phyloP scores from a whole-genome alignment of 768 basidiomycete genomes.

The Leccinellum luteum region DNA sequence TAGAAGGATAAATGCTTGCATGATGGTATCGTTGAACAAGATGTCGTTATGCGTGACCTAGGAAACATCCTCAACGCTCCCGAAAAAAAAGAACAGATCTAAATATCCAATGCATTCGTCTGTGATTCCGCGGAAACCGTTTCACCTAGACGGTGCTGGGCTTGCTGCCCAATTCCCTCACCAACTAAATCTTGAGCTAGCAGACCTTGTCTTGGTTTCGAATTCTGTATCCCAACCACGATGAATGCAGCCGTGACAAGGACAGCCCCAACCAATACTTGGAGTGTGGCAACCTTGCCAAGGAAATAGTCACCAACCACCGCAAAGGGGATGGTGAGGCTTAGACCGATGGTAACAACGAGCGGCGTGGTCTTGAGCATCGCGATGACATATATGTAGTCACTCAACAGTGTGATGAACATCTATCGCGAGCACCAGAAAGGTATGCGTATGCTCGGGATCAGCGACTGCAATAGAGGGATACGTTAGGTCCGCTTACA shows the following conservation, averaged over 20 bases:
- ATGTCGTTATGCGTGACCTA: neutral
- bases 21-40: neutral
- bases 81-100: neutral
- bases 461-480: neutral
- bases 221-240: constrained; percentile 61
- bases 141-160: constrained; percentile 6
- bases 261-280: constrained; percentile 70
- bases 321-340: constrained; percentile 90
- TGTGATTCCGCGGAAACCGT: constrained; percentile 9
- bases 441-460: neutral
- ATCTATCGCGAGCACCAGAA: constrained; percentile 46
- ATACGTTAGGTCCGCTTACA: constrained; percentile 36
- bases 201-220: constrained; percentile 38
- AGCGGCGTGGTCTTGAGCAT: constrained; percentile 97
- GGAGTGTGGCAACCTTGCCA: constrained; percentile 49
- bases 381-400: constrained; percentile 82
- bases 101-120: neutral
- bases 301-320: constrained; percentile 77
- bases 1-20: neutral
- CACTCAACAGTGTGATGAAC: constrained; percentile 78
- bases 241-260: constrained; percentile 78
- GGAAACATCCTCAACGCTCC: neutral
- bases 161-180: constrained; percentile 2
- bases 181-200: constrained; percentile 1
- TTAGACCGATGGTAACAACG: constrained; percentile 89